Evolutionary conservation across 495 filamentous ascomycete genomes (phyloP), one percentile per base, ranked within the genome.

Genomic region (Cladorrhinum samala): DNA sequence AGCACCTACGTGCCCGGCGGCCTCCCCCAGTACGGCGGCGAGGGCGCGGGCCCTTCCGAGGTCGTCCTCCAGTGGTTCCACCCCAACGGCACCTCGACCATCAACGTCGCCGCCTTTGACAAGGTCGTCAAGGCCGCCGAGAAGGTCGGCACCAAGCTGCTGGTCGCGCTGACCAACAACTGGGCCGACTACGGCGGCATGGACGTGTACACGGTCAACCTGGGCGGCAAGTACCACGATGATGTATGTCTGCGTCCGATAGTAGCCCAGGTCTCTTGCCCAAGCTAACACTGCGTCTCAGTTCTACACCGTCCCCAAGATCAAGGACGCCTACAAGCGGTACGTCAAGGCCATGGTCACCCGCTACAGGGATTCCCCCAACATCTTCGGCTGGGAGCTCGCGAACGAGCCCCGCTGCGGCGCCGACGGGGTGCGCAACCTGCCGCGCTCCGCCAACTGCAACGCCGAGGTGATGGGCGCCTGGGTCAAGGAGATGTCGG

Each of bases 21-120:
- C 16, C 50, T 72, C 3, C 71, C 71, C 6, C 54, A 72, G 39
- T 77, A 76, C 30, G 74, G 75, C 46, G 71, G 69, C 25, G 76
- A 77, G 53, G 73, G 75, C 0, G 73, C 73, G n/a, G 70, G 72
- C 1, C 58, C 72, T 0, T 78, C 80, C 1, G 76, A 76, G 9
- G 77, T 80, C 6, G 80, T 78, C 2, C 63, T 73, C 57, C 69
- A 71, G 54, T 58, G 56, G 61, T 72, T 61, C 55, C 60, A 61
- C 27, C 9, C 23, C 39, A 72, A 78, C 47, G 74, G 76, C 55
- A 71, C 60, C 7, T 68, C 73, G 7, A 60, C 73, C 9, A 77
- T 84, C 55, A 79, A 85, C 41, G 69, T 88, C 3, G 72, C 80
- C 49, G 76, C 78, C 3, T 82, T 88, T 33, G 84, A 88, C 65